Base-by-base conservation (phyloP, 2,329 filamentous ascomycete genomes). In the Fusarium nanum region DNA sequence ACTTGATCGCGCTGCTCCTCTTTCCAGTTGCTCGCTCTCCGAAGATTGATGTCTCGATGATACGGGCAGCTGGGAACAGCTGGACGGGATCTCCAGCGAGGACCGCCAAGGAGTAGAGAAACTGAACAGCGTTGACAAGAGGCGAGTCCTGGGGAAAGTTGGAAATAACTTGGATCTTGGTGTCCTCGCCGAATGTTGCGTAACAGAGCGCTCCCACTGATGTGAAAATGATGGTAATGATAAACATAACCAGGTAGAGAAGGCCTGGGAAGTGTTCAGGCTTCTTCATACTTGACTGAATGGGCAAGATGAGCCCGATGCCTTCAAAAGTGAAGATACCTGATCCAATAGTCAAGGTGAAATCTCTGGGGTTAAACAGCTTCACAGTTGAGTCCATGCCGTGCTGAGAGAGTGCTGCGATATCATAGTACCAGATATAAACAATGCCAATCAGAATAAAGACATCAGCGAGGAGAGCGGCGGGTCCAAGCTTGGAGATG, bases 291-390 rank as follows among this genome's bases (percentile, higher is more conserved):
- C 89, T 91, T 11, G 90, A 91, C 76, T 93, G 90, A 56, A 93
- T 93, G 0, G 91, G 91, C 11, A 93, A 82, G 68, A 93, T 92
- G 25, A 93, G 86, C 2, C 91, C 91, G 48, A 93, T 93, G 49
- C 91, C 91, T 76, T 93, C 91, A 72, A 93, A 93, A 1, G 91
- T 93, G 80, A 93, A 93, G 75, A 93, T 93, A 40, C 90, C 88
- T 3, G 90, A 88, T 55, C 91, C 91, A 49, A 93, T 86, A 27
- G 91, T 93, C 56, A 93, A 82, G 1, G 91, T 91, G 76, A 90
- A 93, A 59, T 87, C 84, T 27, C 83, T 81, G 0, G 91, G 88
- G 78, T 93, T 93, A 84, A 93, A 93, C 16, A 92, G 82, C 53
- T 83, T 81, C n/a, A 93, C 89, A 1, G 85, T 87, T 1, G 85